Percentiles rank a stretch among this genome's conserved stretches.
These are phyloP conservation scores for Phlyctochytrium planicorne DNA, from an alignment of 192 early-diverging fungal species.

Conservation along the genomic window DNA sequence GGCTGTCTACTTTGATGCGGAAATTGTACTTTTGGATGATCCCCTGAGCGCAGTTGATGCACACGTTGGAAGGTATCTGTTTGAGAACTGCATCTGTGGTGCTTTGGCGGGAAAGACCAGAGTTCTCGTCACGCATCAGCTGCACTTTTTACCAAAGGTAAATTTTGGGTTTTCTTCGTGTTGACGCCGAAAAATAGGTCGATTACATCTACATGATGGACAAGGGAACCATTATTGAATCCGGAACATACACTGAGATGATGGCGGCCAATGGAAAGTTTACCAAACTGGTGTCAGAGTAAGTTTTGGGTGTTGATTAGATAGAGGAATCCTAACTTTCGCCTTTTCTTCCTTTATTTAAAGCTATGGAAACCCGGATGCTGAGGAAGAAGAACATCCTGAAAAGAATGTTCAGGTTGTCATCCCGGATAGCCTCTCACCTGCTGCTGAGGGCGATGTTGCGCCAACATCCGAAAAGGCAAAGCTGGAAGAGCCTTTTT, in stretches of 20 bases:
- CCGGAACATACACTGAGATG: conserved; percentile 53
- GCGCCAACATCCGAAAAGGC: background rate
- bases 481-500: background rate
- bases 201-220: conserved; percentile 66
- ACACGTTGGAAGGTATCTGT: conserved; percentile 57
- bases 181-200: no score
- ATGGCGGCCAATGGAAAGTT: conserved; percentile 43
- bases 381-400: background rate
- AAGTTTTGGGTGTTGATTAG: no score
- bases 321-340: no score
- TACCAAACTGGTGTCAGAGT: conserved; percentile 29
- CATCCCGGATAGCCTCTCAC: no score
- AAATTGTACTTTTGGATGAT: conserved; percentile 40
- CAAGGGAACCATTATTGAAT: conserved; percentile 60
- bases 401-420: background rate
- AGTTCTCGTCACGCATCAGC: conserved; percentile 71
- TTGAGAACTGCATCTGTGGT: conserved; percentile 67
- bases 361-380: conserved; percentile 2
- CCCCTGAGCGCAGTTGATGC: conserved; percentile 48
- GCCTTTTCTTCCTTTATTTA: no score
- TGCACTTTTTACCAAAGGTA: conserved; percentile 56
- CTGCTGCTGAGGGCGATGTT: background rate
- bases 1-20: conserved; percentile 72
- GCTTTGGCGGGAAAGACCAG: conserved; percentile 64
- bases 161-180: no score